Evolutionary conservation across 2,329 filamentous ascomycete species (phyloP).

Genomic region (Calonectria honghensis): DNA sequence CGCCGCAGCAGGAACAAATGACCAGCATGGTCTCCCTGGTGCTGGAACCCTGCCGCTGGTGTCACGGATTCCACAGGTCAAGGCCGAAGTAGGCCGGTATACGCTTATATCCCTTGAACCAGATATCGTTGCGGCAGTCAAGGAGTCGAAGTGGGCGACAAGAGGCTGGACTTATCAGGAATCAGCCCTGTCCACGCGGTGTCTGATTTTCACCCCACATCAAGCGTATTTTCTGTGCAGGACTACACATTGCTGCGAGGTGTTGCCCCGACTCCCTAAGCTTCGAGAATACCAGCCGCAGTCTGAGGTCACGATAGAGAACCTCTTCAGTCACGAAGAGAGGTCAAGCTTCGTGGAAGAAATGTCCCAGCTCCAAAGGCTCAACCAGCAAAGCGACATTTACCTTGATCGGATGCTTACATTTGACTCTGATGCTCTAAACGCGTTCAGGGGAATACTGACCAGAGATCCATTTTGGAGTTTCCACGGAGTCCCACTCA

Average conservation of each 20-base stretch:
- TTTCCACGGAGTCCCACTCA: neutral
- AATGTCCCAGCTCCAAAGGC: neutral
- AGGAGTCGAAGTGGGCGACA: neutral
- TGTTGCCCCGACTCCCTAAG: neutral
- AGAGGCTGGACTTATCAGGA: neutral
- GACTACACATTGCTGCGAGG: neutral
- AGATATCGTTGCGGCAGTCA: neutral
- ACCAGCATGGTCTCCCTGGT: neutral
- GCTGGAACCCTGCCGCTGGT: neutral
- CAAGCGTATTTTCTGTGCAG: neutral
- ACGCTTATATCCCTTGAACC: neutral
- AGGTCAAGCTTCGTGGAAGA: neutral
- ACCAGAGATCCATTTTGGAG: neutral
- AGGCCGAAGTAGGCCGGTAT: neutral
- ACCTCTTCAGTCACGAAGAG: neutral
- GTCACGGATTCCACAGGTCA: neutral
- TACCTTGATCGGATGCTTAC: neutral
- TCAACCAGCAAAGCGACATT: neutral
- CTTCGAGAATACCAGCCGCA: neutral
- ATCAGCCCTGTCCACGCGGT: neutral
- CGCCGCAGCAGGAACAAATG: neutral
- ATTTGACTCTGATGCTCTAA: neutral
- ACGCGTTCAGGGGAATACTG: neutral
- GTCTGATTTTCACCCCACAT: neutral
- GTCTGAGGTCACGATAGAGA: neutral